Base-by-base conservation (phyloP, 306 rosid species). In the apple (Malus domestica) region DNA sequence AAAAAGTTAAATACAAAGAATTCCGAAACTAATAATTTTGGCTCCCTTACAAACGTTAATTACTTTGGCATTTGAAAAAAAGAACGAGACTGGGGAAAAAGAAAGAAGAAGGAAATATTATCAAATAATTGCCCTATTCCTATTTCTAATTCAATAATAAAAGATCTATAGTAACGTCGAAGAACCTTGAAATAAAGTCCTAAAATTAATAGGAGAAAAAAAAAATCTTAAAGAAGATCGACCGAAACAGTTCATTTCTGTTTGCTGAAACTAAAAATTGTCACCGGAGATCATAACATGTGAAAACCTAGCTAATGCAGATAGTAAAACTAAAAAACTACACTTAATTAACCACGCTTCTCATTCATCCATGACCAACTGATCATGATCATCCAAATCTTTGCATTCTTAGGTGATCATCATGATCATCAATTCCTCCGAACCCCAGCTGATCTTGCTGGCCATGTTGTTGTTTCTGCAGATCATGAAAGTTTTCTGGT, bases 401-500 rank as follows among this genome's bases (percentile, higher is more conserved):
- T 64, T 74, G 70, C 70, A 66, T 66, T 35, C 49, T 66, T 5
- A 35, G 49, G 15, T 66, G 70, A 66, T 63, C 11, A 29, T 63
- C 40, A 5, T 30, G 40, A 62, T 20, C 70, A 35, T 66, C 49
- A 33, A 66, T 33, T 70, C 73, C 93, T 88, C 89, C 94, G 82
- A 86, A 83, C 44, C 70, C 85, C 76, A 79, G 68, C 85, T 62
- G 81, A 25, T 54, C 82, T 77, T 76, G 75, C 79, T 73, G 33
- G 77, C 66, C 79, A 80, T 27, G 72, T 72, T 57, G 83, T 63
- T 83, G 85, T 2, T 83, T 65, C 23, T 42, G 78, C 16, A 72
- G 73, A 42, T 58, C 86, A 63, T 69, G 82, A 82, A 88, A 86
- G 61, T 73, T 74, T 29, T 79, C 89, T 79, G 81, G 80, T 58